A percentile compares a stretch with the other conserved stretches of the same genome.
Evolutionary conservation across 306 rosid species (phyloP).

Genomic region (Pyrus pyrifolia): DNA sequence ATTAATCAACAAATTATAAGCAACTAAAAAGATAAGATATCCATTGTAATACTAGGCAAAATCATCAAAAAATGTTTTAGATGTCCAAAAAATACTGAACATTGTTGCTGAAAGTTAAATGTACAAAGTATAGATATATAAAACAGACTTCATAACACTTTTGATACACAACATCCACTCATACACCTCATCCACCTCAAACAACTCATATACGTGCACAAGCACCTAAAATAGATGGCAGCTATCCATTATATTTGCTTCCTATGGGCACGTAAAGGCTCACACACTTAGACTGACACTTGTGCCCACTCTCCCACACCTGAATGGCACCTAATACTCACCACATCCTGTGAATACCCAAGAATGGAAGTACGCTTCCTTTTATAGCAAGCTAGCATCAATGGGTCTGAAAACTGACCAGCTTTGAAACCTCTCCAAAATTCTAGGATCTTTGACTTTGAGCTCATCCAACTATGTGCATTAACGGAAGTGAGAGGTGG

Average conservation of each 20-base stretch:
- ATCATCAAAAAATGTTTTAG: background rate
- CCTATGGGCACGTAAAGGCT: background rate
- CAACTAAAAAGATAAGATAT: background rate
- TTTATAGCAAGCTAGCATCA: background rate
- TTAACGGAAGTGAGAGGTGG: background rate
- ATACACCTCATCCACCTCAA: background rate
- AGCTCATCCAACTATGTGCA: background rate
- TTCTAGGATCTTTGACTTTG: background rate
- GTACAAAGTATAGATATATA: background rate
- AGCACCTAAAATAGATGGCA: background rate
- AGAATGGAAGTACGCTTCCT: background rate
- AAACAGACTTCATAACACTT: background rate
- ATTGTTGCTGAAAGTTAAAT: background rate
- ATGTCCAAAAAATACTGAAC: background rate
- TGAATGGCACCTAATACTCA: background rate
- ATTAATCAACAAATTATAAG: constrained; percentile 2
- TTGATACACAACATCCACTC: background rate
- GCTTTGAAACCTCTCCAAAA: background rate
- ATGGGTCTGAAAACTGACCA: background rate
- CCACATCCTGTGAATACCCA: background rate
- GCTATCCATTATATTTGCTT: background rate
- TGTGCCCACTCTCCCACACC: background rate
- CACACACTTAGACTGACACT: background rate
- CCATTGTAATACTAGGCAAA: background rate
- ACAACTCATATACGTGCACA: background rate